Conservation (phyloP, 306 rosid genomes). For the Pterocarpus macrocarpus region DNA sequence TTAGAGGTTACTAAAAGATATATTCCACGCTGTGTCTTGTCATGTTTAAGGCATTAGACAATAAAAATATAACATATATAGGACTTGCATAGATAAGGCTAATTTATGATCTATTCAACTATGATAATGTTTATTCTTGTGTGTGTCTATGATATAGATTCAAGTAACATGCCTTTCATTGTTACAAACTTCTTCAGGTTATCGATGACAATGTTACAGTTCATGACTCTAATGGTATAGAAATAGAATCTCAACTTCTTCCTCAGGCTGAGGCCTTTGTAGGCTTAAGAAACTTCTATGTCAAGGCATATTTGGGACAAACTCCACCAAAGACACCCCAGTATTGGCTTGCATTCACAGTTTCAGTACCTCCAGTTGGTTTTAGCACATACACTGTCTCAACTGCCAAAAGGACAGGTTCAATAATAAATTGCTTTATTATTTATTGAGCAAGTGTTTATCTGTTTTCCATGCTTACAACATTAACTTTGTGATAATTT, state of each 20-base stretch:
- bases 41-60: conserved; percentile 24
- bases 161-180: conserved; percentile 23
- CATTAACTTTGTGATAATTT: conserved; percentile 25
- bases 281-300: conserved; percentile 64
- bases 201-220: conserved; percentile 58
- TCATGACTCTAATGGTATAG: conserved; percentile 67
- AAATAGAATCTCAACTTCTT: conserved; percentile 79
- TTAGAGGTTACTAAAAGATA: conserved; percentile 9
- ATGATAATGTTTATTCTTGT: conserved; percentile 18
- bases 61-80: not conserved
- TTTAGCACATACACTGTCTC: conserved; percentile 82
- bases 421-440: conserved; percentile 10
- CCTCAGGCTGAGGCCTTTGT: conserved; percentile 61
- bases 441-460: conserved; percentile 32
- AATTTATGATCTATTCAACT: conserved; percentile 32
- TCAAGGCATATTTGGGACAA: conserved; percentile 72
- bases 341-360: conserved; percentile 90
- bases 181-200: conserved; percentile 63
- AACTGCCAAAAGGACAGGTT: conserved; percentile 56
- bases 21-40: conserved; percentile 1
- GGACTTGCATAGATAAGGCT: not conserved
- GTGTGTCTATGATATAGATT: not conserved
- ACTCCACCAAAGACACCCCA: conserved; percentile 60
- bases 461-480: conserved; percentile 39
- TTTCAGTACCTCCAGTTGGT: conserved; percentile 86